Conservation (phyloP, 2,329 filamentous ascomycete genomes). For the Parascedosporium putredinis region DNA sequence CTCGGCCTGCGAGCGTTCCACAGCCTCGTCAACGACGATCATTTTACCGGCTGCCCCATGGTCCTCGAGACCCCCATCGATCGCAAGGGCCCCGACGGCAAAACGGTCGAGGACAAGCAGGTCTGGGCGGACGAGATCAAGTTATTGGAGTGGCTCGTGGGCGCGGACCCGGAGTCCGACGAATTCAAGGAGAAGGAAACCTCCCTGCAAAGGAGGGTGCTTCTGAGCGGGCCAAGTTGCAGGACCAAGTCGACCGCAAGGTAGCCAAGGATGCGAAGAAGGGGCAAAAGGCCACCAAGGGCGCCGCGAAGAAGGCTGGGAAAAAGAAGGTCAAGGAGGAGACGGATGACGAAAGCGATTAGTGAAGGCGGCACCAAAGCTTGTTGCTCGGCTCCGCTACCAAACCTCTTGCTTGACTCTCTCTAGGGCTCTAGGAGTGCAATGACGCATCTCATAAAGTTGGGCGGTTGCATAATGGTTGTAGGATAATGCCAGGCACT, state of each 20-base stretch:
- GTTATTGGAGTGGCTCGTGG: slow-evolving; percentile 77
- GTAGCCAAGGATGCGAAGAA: slow-evolving; percentile 25
- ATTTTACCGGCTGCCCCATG: slow-evolving; percentile 74
- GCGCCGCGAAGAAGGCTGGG: slow-evolving; percentile 17
- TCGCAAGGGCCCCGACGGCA: slow-evolving; percentile 52
- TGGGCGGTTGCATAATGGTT: too few species aligned
- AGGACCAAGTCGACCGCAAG: slow-evolving; percentile 72
- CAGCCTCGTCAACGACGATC: slow-evolving; percentile 72
- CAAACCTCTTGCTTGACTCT: too few species aligned
- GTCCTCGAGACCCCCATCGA: slow-evolving; percentile 95
- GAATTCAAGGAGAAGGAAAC: slow-evolving; percentile 59
- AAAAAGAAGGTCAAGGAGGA: slow-evolving; percentile 5
- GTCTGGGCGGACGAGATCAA: slow-evolving; percentile 95
- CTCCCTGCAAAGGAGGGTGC: slow-evolving; percentile 58
- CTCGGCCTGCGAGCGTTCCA: slow-evolving; percentile 85
- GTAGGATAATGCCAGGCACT: too few species aligned
- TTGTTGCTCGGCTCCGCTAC: too few species aligned
- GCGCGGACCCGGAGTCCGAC: slow-evolving; percentile 65
- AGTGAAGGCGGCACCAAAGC: too few species aligned
- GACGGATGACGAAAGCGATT: slow-evolving; percentile 5
- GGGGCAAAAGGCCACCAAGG: slow-evolving; percentile 20
- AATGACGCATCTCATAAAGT: too few species aligned
- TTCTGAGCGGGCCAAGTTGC: slow-evolving; percentile 62
- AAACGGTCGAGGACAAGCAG: slow-evolving; percentile 63
- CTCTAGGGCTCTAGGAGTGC: too few species aligned